A percentile compares a stretch with the other conserved stretches of the same genome.
Evolutionary conservation across 805 yeast species (phyloP).

Genomic region (Aciculoconidium aculeatum): DNA sequence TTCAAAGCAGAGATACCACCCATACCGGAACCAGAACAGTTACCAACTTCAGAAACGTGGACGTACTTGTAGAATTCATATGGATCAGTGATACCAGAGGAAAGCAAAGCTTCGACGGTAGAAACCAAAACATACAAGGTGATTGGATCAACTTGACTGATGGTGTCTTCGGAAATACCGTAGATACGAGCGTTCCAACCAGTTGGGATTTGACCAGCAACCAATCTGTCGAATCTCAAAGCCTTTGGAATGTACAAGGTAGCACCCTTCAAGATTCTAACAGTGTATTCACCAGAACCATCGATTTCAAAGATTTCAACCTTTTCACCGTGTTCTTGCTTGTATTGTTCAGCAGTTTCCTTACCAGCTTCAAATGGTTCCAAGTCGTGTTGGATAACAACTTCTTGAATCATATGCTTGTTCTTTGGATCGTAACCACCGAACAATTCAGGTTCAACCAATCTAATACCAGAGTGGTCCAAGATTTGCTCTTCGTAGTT

Average conservation of each 20-base stretch:
- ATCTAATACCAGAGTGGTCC: slow-evolving; percentile 93
- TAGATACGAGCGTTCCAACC: slow-evolving; percentile 96
- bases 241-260: slow-evolving; percentile 88
- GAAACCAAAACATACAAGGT: slow-evolving; percentile 90
- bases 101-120: slow-evolving; percentile 88
- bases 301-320: slow-evolving; percentile 87
- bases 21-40: slow-evolving; percentile 99
- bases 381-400: slow-evolving; percentile 92
- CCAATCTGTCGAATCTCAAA: slow-evolving; percentile 64
- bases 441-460: slow-evolving; percentile 93
- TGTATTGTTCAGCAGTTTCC: slow-evolving; percentile 93
- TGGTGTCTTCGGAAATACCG: slow-evolving; percentile 92
- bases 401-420: slow-evolving; percentile 92
- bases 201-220: slow-evolving; percentile 93
- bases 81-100: slow-evolving; percentile 97
- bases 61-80: slow-evolving; percentile 98
- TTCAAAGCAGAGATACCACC: slow-evolving; percentile 98
- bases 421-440: slow-evolving; percentile 90
- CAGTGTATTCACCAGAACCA: slow-evolving; percentile 89
- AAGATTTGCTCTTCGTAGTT: slow-evolving; percentile 86
- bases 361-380: slow-evolving; percentile 94
- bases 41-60: slow-evolving; percentile 97
- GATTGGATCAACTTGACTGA: slow-evolving; percentile 92
- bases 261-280: slow-evolving; percentile 89
- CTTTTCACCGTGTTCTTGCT: slow-evolving; percentile 87